These are phyloP conservation scores for Ajuga chamaepitys DNA, from an alignment of 257 asterid species.

Conservation along the genomic window DNA sequence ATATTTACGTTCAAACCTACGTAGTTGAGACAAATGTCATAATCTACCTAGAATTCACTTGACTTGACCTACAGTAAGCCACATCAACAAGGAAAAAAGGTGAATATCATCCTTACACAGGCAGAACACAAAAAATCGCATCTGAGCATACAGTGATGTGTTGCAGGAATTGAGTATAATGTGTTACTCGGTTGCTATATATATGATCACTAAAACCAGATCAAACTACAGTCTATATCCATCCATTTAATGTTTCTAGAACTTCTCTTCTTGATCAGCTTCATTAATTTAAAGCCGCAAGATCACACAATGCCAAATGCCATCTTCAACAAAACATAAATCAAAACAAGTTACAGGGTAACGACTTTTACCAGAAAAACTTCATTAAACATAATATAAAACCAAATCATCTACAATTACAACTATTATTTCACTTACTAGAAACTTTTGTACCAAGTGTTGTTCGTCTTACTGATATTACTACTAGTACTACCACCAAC, in stretches of 20 bases:
- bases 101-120: not conserved
- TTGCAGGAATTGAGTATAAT: not conserved
- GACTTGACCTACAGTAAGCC: not conserved
- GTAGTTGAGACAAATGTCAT: not conserved
- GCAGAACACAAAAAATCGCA: not conserved
- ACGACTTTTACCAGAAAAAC: not conserved
- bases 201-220: not conserved
- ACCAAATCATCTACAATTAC: not conserved
- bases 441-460: not conserved
- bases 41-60: not conserved
- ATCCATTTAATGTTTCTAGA: not conserved
- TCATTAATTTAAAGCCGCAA: not conserved
- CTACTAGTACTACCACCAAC: not conserved
- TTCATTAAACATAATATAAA: not conserved
- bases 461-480: slow-evolving; percentile 1
- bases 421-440: not conserved
- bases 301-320: not conserved
- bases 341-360: not conserved
- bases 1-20: not conserved
- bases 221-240: not conserved
- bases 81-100: not conserved
- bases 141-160: not conserved
- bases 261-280: not conserved
- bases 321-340: not conserved
- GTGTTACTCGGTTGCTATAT: not conserved